Conservation (phyloP, 2,329 filamentous ascomycete genomes). For the Mycosphaerella sp. region DNA sequence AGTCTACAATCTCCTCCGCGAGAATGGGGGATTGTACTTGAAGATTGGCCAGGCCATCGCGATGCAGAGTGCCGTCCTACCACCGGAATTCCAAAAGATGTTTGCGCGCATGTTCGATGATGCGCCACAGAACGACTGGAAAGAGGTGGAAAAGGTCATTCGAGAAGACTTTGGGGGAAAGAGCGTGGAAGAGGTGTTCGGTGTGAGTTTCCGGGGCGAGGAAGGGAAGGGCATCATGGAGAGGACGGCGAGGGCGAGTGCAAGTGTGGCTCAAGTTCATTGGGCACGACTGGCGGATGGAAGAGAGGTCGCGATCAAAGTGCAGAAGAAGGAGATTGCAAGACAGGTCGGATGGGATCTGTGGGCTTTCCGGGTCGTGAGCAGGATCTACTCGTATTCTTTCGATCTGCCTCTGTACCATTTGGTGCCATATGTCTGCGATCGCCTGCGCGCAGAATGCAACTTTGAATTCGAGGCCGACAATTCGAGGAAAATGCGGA, state of each 20-base stretch:
- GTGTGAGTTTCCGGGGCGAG: constrained; percentile 61
- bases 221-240: constrained; percentile 60
- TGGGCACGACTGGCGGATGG: constrained; percentile 85
- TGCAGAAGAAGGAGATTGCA: constrained; percentile 91
- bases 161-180: constrained; percentile 74
- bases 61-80: constrained; percentile 92
- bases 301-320: constrained; percentile 86
- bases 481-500: constrained; percentile 79
- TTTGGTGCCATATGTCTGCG: constrained; percentile 85
- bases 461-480: constrained; percentile 89
- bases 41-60: constrained; percentile 98
- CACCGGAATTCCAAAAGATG: constrained; percentile 93
- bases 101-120: constrained; percentile 97
- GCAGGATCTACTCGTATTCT: constrained; percentile 73
- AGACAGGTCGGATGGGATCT: constrained; percentile 91
- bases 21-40: constrained; percentile 88
- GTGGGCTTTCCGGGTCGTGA: constrained; percentile 89
- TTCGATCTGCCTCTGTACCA: constrained; percentile 92
- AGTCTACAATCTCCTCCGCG: constrained; percentile 70
- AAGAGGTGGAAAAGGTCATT: constrained; percentile 76
- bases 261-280: constrained; percentile 93
- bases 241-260: constrained; percentile 67
- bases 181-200: constrained; percentile 84
- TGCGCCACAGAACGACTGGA: constrained; percentile 87
- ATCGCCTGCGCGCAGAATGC: constrained; percentile 86